Evolutionary conservation across 2,329 filamentous ascomycete genomes (phyloP), one percentile per base, ranked within the genome.

Genomic region (Arthrobotrys sphaeroides): DNA sequence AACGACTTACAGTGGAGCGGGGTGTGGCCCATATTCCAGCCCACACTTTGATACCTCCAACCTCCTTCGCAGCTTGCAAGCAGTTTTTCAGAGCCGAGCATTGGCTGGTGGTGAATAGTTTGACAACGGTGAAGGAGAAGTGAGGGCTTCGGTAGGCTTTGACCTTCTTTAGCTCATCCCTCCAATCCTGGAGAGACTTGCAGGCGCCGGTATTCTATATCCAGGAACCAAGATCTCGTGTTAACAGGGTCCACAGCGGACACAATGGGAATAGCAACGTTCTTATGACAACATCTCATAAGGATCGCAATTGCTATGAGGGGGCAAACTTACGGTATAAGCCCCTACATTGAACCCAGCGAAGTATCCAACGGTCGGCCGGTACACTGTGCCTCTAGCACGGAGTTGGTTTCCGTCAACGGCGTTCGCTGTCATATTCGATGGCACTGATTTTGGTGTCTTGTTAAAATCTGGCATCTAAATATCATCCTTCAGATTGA

Each of bases 61-160:
- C 40, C 73, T 85, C 83, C 49, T 90, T 84, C 79, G 89, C 89
- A 36, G 89, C 89, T 16, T 85, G 85, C 0, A 86, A 84, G 16
- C 85, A 85, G 66, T 84, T 83, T 68, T 81, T 82, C 55, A 86
- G 83, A 6, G 84, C 84, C 76, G 85, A 83, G 80, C 85, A 86
- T 78, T 86, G 85, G 84, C 88, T 89, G 81, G 90, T 91, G 40
- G 77, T 77, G 85, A 91, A 90, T 31, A 90, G 84, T 61, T 89
- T 87, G 78, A 88, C 85, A 70, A 86, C 84, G 79, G 85, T 87
- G 84, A 89, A 89, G 16, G 47, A 69, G 67, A 73, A 68, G 33
- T 73, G 55, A 2, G 26, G 13, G 24, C 51, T 73, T 16, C 59
- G 64, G 76, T 77, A 79, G 13, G 77, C 78, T 72, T 82, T 82